A percentile compares a stretch with the other conserved stretches of the same genome.
Conservation (phyloP, 2,329 filamentous ascomycete species). For the Cercospora sesami region DNA sequence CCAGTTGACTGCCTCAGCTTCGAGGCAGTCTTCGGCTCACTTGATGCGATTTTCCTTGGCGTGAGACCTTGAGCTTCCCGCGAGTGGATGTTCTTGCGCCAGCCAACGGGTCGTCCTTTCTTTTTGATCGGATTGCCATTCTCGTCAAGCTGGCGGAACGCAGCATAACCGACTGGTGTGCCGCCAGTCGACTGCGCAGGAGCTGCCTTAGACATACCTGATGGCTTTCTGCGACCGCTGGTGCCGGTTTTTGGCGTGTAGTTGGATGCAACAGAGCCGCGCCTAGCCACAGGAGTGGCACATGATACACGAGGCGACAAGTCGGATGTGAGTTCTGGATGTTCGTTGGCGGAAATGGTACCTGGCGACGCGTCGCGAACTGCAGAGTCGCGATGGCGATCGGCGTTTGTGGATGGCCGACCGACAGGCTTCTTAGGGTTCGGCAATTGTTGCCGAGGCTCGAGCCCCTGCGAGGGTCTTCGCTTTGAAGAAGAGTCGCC, state of each 20-base stretch:
- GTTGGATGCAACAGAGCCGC: slow-evolving; percentile 5
- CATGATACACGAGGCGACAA: slow-evolving; percentile 10
- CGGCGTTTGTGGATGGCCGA: slow-evolving; percentile 13
- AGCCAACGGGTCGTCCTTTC: slow-evolving; percentile 52
- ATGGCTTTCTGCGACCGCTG: neutral
- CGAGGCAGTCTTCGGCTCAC: slow-evolving; percentile 19
- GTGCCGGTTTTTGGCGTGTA: slow-evolving; percentile 2
- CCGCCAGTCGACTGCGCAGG: slow-evolving; percentile 16
- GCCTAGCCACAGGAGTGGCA: slow-evolving; percentile 4
- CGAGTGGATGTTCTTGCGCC: slow-evolving; percentile 51
- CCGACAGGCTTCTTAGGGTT: slow-evolving; percentile 10
- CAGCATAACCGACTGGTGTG: slow-evolving; percentile 43
- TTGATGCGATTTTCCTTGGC: slow-evolving; percentile 24
- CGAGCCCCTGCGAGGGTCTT: neutral
- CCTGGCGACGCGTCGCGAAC: slow-evolving; percentile 14
- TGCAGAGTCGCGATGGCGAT: slow-evolving; percentile 16
- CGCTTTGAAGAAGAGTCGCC: slow-evolving; percentile 26
- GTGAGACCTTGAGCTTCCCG: slow-evolving; percentile 37
- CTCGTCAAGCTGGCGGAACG: slow-evolving; percentile 42
- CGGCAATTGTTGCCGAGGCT: neutral
- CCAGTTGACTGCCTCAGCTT: slow-evolving; percentile 24
- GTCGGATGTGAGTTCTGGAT: slow-evolving; percentile 13
- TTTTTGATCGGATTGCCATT: slow-evolving; percentile 42
- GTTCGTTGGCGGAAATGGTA: neutral
- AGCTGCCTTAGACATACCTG: slow-evolving; percentile 11